Base-by-base conservation (phyloP, 257 asterid species). In the Nicotiana otophora region DNA sequence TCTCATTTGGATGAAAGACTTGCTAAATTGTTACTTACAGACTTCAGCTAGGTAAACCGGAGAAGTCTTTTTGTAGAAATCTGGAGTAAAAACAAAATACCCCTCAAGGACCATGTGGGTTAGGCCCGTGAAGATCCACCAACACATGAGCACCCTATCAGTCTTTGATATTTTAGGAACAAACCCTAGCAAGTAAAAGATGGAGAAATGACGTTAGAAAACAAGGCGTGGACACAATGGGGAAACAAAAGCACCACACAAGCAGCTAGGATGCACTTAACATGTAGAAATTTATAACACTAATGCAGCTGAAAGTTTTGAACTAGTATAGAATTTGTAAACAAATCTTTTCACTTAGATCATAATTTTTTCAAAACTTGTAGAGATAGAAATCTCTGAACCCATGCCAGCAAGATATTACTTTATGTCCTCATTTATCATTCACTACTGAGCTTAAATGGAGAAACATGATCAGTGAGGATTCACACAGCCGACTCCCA, bases 81-180 rank as follows among this genome's bases (percentile, higher is more conserved):
- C 91, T 3, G 99, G 98, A 81, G 97, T 86, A 82, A 92, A 94
- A 28, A 84, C 98, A 80, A 93, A 91, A 82, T 94, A 93, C 54
- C 98, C 98, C 88, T 94, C 99, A 5, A 96, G 93, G 78, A 96
- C 81, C 83, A 93, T 90, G 87, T 96, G 99, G 5, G 98, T 94
- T 70, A 96, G 89, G 61, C 99, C 98, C 16, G 99, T 92, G 95
- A 94, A 90, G 69, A 91, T 89, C 98, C 98, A 96, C 99, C 99
- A 96, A 90, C 99, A 93, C 98, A 93, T 91, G 15, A 96, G 89
- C 61, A 87, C 7, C 87, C 99, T 90, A 78, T 96, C 98, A 16
- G 82, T 81, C 83, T 90, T 94, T 7, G 99, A 84, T n/a, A 82
- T 79, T 89, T 87, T 94, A 46, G 64, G 94, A 69, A 89, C 78